These are phyloP conservation scores for Ogataea pini DNA, from an alignment of 805 yeast genomes.

Conservation along the genomic window DNA sequence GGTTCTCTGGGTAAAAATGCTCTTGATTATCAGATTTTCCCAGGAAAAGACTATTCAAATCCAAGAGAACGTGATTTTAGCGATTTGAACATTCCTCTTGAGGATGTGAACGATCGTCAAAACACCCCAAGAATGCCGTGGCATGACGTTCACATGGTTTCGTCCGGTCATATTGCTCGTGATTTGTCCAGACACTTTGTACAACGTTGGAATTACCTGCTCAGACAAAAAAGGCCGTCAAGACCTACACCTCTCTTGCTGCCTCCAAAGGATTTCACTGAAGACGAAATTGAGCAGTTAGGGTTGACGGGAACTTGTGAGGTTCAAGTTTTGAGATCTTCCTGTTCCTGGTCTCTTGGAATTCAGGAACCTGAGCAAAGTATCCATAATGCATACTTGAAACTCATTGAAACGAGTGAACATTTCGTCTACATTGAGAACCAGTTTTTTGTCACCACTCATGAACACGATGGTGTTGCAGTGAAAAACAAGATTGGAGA, in stretches of 20 bases:
- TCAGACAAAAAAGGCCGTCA: conserved; percentile 93
- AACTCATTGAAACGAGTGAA: conserved; percentile 85
- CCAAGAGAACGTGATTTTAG: conserved; percentile 89
- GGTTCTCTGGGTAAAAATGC: conserved; percentile 27
- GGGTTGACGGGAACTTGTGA: conserved; percentile 85
- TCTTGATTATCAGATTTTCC: conserved; percentile 64
- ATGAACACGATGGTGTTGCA: conserved; percentile 78
- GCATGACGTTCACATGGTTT: conserved; percentile 98
- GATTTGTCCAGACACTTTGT: conserved; percentile 93
- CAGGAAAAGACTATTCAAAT: conserved; percentile 97
- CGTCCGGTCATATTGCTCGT: conserved; percentile 91
- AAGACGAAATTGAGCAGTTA: conserved; percentile 62
- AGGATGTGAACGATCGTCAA: conserved; percentile 85
- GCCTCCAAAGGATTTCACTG: conserved; percentile 87
- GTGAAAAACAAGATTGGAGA: conserved; percentile 91
- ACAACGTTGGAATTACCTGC: conserved; percentile 93
- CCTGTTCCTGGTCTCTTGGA: conserved; percentile 93
- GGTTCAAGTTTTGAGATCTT: conserved; percentile 83
- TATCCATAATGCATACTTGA: conserved; percentile 89
- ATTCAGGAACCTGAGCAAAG: conserved; percentile 81
- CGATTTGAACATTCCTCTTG: conserved; percentile 81
- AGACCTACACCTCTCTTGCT: conserved; percentile 87
- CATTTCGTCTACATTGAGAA: conserved; percentile 94
- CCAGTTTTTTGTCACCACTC: conserved; percentile 92
- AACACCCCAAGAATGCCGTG: conserved; percentile 95